Evolutionary conservation across 805 yeast species (phyloP).

Genomic region (Zygoascus bituminiphila): DNA sequence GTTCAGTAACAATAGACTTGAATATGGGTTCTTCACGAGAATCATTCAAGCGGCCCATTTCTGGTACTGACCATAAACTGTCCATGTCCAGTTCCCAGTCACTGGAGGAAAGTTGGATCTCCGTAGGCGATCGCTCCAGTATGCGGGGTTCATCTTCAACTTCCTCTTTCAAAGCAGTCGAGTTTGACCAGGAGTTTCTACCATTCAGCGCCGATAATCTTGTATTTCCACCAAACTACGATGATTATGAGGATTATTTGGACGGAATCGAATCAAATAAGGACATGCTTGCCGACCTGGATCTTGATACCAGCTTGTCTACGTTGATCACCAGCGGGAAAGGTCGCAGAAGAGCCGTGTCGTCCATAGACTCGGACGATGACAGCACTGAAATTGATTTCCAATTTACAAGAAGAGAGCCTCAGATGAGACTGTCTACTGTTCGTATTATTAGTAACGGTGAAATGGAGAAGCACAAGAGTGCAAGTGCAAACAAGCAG

Average conservation of each 20-base stretch:
- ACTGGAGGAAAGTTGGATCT: not conserved
- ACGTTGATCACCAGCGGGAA: conserved; percentile 3
- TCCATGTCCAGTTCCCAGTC: not conserved
- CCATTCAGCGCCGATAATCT: not conserved
- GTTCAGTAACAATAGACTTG: too few species aligned
- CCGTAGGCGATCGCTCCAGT: not conserved
- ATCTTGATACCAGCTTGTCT: conserved; percentile 12
- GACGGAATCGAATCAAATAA: not conserved
- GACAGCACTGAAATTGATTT: not conserved
- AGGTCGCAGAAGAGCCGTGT: not conserved
- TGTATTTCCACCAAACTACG: not conserved
- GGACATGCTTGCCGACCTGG: conserved; percentile 8
- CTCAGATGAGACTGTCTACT: conserved; percentile 5
- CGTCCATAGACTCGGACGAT: not conserved
- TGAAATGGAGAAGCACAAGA: conserved; percentile 7
- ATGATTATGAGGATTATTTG: not conserved
- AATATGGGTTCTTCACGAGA: too few species aligned
- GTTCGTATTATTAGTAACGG: conserved; percentile 10
- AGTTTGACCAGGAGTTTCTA: not conserved
- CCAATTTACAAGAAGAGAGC: not conserved
- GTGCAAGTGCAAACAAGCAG: not conserved
- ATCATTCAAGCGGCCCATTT: too few species aligned
- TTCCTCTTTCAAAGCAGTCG: not conserved
- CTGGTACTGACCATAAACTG: too few species aligned
- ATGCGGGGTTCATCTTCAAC: not conserved